Evolutionary conservation across 2,329 filamentous ascomycete genomes (phyloP), one percentile per base, ranked within the genome.

Genomic region (Pyrenophora seminiperda): DNA sequence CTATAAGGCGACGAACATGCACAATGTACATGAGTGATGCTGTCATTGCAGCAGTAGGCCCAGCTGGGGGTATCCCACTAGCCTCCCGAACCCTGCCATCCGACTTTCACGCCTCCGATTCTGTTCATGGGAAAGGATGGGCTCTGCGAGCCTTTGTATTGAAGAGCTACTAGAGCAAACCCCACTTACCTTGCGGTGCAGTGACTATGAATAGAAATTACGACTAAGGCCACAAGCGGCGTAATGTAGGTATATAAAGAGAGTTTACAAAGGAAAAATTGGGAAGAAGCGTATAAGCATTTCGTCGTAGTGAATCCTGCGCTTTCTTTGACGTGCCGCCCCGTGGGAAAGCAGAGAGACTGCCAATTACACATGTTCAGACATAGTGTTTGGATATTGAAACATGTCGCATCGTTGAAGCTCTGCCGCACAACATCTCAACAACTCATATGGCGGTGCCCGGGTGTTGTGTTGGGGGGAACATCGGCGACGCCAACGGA

Each of bases 401-500:
- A 27, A 27, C 24, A 10, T 10, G 9, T 27, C 7, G 24, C 24
- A 11, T 27, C 24, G 13, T 10, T 22, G 19, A 17, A 32, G 22
- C 34, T 4, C 10, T 9, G 31, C 9, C 5, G 20, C 41, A 6
- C 27, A 11, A n/a, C 4, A 15, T 7, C 18, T 29, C 34, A 50
- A 39, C 11, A 7, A 7, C 32, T 53, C 46, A 67, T 14, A 61
- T 48, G 1, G 64, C 65, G 29, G 55, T 52, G 7, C 64, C 66
- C 20, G 61, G 58, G 11, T 45, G 33, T 11, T 62, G 53, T n/a
- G 48, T 29, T 24, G 56, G 52, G 18, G 41, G 47, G 2, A 62
- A 61, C 33, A 51, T 49, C 6, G 68, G 65, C 18, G 61, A 67
- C 5, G 66, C 45, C 20, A 65, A 24, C 3, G 67, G 67, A 10